Base-by-base conservation (phyloP, 192 early-diverging fungal species). In the Helicostylum pulchrum region DNA sequence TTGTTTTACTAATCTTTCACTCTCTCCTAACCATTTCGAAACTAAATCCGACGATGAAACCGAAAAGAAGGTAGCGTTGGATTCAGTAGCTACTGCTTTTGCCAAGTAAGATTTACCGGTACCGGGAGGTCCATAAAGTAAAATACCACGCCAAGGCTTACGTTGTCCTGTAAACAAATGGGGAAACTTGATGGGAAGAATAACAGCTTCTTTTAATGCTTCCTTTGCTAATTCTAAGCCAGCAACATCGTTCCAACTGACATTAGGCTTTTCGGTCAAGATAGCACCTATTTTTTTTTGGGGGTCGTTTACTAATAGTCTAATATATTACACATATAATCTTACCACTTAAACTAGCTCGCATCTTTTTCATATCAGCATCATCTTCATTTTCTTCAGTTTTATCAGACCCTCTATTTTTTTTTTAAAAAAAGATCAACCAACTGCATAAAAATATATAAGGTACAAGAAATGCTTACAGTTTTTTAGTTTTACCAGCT, bases 21-120 rank as follows among this genome's bases (percentile, higher is more conserved):
- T 96, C 79, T 99, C 97, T 78, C 97, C 97, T 71, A 99, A 96
- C 94, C 94, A 99, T 95, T 96, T 99, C 57, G 94, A 96, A 57
- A 99, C 84, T 57, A 99, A 82, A 78, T 99, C 97, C 31, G 97
- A 95, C 58, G 94, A 95, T 83, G 85, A 57, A 21, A 99, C 90
- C 15, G 91, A 94, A 69, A 99, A 97, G 74, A 99, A 99, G 83
- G 96, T 99, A 72, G 96, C 94, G 75, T 99, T 95, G 80, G 95
- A 96, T 79, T 99, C 96, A 79, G 94, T 97, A 66, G 96, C 96
- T 76, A 99, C 96, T 17, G 96, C 96, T 86, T 99, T 99, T 75
- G 96, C 96, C 64, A 99, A 80, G 61, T 97, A 81, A 11, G 96
- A 97, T 79, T 99, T 99, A 83, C 96, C 96, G 67, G 92, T 94